Evolutionary conservation across 768 basidiomycete species (phyloP), one percentile per base, ranked within the genome.

Genomic region (Lentinula detonsa): DNA sequence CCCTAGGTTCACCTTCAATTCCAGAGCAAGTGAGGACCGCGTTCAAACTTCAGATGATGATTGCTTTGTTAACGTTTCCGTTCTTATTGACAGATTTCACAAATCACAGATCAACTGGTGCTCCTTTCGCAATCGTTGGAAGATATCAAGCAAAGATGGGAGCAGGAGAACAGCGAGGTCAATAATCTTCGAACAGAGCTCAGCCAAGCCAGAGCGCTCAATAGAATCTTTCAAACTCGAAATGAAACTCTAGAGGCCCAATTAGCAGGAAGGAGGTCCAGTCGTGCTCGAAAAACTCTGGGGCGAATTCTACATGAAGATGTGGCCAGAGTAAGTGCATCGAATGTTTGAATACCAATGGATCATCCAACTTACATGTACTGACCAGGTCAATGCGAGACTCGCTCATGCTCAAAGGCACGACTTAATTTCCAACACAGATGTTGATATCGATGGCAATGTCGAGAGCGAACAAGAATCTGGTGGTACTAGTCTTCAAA

Each of bases 141-240:
- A 59, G 45, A 37, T 1, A 18, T 59, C 8, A 48, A 59, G 31
- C 43, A 46, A 11, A 59, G 34, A 49, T 59, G 48, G 43, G 35
- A 50, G 33, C 31, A 59, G 37, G 57, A 59, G 15, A 59, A 34
- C 33, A 65, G 61, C 35, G 75, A 76, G 35, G 67, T 74, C 13
- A 65, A 71, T 10, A 75, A 78, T 28, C 73, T 82, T 28, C 76
- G 84, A 61, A 63, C 65, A 13, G 40, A 49, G 46, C 45, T 59
- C 33, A 46, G 34, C 28, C 16, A 48, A 49, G 28, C 46, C 16
- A 18, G 13, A 45, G 48, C 45, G 0, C 33, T 72, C 11, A 45
- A 62, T 21, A 65, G 72, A 18, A 64, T 60, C 53, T 65, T 76
- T 18, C 68, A 67, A 40, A 63, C 62, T 34, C 70, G 69, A 63